Evolutionary conservation across 2,329 filamentous ascomycete species (phyloP).

Genomic region (Colletotrichum costaricense): DNA sequence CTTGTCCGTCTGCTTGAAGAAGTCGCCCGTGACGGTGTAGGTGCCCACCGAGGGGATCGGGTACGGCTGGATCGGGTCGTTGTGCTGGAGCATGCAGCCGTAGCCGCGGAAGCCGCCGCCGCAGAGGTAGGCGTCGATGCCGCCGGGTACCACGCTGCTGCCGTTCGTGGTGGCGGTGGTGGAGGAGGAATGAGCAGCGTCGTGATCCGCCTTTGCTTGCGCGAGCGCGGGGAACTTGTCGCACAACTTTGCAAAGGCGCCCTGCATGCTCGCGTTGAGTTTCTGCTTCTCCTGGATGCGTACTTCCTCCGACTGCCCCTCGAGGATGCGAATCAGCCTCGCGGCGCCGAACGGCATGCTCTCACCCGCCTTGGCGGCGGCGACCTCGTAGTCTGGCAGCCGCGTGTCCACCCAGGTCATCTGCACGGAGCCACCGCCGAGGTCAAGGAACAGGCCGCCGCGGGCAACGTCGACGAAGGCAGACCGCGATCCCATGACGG

Average conservation of each 20-base stretch:
- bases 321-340: conserved; percentile 62
- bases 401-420: conserved; percentile 72
- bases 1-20: conserved; percentile 67
- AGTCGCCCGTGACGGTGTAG: conserved; percentile 72
- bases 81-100: conserved; percentile 88
- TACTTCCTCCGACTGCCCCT: conserved; percentile 50
- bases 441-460: conserved; percentile 84
- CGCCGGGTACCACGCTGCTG: conserved; percentile 44
- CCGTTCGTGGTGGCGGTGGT: conserved; percentile 43
- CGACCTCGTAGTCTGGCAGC: conserved; percentile 57
- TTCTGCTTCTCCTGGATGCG: conserved; percentile 61
- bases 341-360: conserved; percentile 73
- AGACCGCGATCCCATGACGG: conserved; percentile 81
- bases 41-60: conserved; percentile 86
- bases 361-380: conserved; percentile 65
- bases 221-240: conserved; percentile 61
- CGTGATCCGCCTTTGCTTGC: conserved; percentile 40
- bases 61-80: conserved; percentile 79
- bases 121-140: conserved; percentile 83
- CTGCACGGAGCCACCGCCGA: conserved; percentile 79
- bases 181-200: not conserved
- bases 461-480: conserved; percentile 70
- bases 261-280: conserved; percentile 67
- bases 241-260: conserved; percentile 68
- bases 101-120: conserved; percentile 93